Base-by-base conservation (phyloP, 2,329 filamentous ascomycete genomes). In the Talaromyces sp. region DNA sequence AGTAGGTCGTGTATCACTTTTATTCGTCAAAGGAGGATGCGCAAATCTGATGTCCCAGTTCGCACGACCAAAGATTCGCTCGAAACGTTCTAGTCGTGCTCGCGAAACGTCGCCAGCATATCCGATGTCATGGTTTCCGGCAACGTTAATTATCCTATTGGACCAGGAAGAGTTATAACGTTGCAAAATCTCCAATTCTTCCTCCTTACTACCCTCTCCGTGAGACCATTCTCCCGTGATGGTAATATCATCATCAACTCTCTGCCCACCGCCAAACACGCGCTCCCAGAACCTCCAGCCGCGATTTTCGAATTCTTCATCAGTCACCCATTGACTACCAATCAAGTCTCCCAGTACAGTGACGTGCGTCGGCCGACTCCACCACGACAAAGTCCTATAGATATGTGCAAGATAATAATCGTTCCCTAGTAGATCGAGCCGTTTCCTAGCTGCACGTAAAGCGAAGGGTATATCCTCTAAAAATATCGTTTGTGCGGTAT, bases 391-490 rank as follows among this genome's bases (percentile, higher is more conserved):
- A 0, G 88, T 90, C 16, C 92, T 86, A 78, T 96, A 97, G 66
- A 97, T 93, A 76, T 99, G 95, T 22, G 91, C 92, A 37, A 99
- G 86, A 77, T 98, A 99, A 73, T 88, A 91, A 78, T 99, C 95
- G 78, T 99, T 99, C 3, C 95, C 95, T 72, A 93, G 86, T 1
- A 97, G 85, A 77, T 99, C 95, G 70, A 99, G 77, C 19, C 86
- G 85, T 80, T 99, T 99, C 69, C 91, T 86, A 60, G 85, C 81
- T 1, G 88, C 89, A 69, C 88, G 83, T 59, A 93, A 70, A 19
- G 88, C 83, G 69, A 86, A 85, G 7, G 87, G 88, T 2, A 93
- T 79, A 75, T 97, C 93, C 65, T 89, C 84, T 66, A 86, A 82
- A 68, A 83, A 81, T 39, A 92, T 66, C 11, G 66, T 68, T 31